Evolutionary conservation across 2,329 filamentous ascomycete species (phyloP).

Genomic region (Diaporthe nobilis): DNA sequence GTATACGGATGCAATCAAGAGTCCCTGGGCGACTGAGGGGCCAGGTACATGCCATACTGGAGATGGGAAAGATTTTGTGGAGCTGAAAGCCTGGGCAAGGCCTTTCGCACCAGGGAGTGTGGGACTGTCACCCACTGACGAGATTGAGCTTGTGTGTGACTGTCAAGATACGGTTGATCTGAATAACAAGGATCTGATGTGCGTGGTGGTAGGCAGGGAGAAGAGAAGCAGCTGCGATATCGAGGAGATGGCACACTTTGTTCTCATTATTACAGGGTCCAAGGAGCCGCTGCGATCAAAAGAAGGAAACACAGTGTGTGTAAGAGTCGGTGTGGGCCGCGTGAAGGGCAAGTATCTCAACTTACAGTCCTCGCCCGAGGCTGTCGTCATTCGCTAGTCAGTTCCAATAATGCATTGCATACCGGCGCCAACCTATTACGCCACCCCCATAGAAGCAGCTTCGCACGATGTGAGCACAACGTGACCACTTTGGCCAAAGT

Average conservation of each 20-base stretch:
- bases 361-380: background rate
- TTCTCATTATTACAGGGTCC: background rate
- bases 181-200: background rate
- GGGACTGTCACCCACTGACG: background rate
- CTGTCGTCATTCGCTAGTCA: background rate
- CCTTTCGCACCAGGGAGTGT: background rate
- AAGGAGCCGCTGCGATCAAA: no score
- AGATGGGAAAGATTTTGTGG: background rate
- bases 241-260: background rate
- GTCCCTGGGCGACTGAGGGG: background rate
- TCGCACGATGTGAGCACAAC: no score
- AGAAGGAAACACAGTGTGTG: background rate
- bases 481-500: no score
- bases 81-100: background rate
- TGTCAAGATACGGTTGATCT: background rate
- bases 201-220: background rate
- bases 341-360: constrained; percentile 28
- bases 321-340: constrained; percentile 30
- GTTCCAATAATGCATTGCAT: background rate
- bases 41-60: constrained; percentile 4
- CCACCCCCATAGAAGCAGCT: no score
- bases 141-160: background rate
- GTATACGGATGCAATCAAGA: background rate
- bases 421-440: no score
- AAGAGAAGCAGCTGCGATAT: background rate